These are phyloP conservation scores for Durusdinium trenchii DNA, from an alignment of 73 alveolate species.

Conservation along the genomic window DNA sequence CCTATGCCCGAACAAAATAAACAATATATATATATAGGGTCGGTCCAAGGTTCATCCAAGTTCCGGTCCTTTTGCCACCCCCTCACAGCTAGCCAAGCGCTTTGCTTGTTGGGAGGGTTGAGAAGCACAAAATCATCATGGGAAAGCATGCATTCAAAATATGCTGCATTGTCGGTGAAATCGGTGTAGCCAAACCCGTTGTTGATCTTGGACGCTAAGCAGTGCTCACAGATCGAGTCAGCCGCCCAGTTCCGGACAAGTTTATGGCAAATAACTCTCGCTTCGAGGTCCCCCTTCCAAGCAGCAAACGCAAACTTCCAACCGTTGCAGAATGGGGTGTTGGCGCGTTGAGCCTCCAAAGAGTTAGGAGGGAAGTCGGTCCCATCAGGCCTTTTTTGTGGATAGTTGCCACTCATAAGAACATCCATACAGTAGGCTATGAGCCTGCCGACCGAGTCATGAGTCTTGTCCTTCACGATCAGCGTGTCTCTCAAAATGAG, in stretches of 20 bases:
- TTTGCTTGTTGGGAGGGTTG: conserved; percentile 14
- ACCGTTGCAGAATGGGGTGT: not conserved
- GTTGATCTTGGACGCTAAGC: conserved; percentile 26
- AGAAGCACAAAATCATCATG: conserved; percentile 18
- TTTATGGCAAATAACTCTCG: conserved; percentile 21
- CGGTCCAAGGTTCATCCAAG: not conserved
- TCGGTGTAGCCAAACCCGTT: not conserved
- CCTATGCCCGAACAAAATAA: no score
- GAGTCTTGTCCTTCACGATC: not conserved
- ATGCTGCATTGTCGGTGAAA: not conserved
- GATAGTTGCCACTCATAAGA: not conserved
- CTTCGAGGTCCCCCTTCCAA: conserved; percentile 50
- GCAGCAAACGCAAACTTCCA: conserved; percentile 9
- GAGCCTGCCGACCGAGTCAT: not conserved
- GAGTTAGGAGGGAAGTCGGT: not conserved
- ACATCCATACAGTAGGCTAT: not conserved
- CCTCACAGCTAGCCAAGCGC: not conserved
- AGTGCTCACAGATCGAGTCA: conserved; percentile 44
- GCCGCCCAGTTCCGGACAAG: conserved; percentile 11
- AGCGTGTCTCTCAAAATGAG: not conserved
- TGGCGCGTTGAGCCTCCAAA: not conserved
- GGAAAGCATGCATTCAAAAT: not conserved
- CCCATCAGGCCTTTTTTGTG: not conserved
- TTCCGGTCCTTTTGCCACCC: conserved; percentile 53
- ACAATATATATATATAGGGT: not conserved